These are phyloP conservation scores for Rhodotorula sp. DNA, from an alignment of 1,284 basidiomycete species.

Conservation along the genomic window DNA sequence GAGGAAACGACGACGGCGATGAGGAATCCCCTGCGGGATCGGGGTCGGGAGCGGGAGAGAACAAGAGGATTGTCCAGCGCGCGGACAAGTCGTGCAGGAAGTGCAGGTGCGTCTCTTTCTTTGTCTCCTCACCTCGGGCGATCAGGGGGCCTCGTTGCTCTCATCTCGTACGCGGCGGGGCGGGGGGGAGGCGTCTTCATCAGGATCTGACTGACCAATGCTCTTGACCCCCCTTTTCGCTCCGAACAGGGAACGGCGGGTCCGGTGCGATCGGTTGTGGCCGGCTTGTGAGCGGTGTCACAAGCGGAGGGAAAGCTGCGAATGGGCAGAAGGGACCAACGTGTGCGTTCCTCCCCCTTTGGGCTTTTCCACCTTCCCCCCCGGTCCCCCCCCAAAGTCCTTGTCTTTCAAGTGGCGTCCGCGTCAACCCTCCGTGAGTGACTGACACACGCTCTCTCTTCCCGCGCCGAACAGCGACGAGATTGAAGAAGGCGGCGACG, in stretches of 20 bases:
- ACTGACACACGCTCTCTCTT: too few relatives aligned
- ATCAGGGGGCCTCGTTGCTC: too few relatives aligned
- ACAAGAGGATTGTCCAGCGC: slow-evolving; percentile 19
- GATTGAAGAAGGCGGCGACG: slow-evolving; percentile 27
- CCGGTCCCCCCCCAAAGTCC: too few relatives aligned
- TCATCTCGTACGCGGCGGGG: too few relatives aligned
- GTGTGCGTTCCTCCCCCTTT: neutral
- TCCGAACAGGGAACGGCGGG: slow-evolving; percentile 24
- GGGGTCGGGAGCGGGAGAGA: neutral
- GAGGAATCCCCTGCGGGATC: neutral
- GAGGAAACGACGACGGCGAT: neutral
- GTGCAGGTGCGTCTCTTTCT: slow-evolving; percentile 12
- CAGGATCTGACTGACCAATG: neutral
- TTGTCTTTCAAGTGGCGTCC: too few relatives aligned
- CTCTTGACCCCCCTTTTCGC: too few relatives aligned
- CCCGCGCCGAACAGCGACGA: slow-evolving; percentile 3
- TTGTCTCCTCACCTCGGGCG: too few relatives aligned
- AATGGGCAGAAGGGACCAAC: slow-evolving; percentile 18
- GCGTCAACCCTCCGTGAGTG: too few relatives aligned
- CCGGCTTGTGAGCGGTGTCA: slow-evolving; percentile 31
- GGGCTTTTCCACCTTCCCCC: too few relatives aligned
- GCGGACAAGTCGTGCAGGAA: slow-evolving; percentile 33
- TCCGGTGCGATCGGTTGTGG: slow-evolving; percentile 30
- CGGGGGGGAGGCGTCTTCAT: neutral
- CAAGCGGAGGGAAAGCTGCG: slow-evolving; percentile 32